Evolutionary conservation across 129 eudicot genomes (phyloP), one percentile per base, ranked within the genome.

Genomic region (Centella asiatica): DNA sequence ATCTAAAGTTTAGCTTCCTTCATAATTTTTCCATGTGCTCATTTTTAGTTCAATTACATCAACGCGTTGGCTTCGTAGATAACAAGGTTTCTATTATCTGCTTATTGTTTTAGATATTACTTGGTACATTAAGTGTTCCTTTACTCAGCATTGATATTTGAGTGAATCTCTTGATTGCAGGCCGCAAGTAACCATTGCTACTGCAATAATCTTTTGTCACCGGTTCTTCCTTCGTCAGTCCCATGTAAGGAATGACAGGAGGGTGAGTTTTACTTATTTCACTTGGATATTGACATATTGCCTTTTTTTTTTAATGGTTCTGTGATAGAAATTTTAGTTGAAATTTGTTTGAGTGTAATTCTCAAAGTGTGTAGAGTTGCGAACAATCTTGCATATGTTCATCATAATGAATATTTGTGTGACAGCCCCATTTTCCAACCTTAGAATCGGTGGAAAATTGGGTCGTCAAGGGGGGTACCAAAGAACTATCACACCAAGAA

Each of bases 101-200:
- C 23, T 54, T 20, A 6, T 54, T 36, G 8, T 29, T 31, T 9
- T 31, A n/a, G 44, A 31, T 57, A 19, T n/a, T 13, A 23, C 44
- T 23, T 32, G 0, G 19, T 32, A 6, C 47, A 9, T 57, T 57
- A 8, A 39, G 36, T 57, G 44, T 32, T n/a, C 18, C 42, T 57
- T 42, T 17, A 12, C 47, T 11, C n/a, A 42, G 17, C 19, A 42
- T 40, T 34, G 63, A 33, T 58, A 33, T 58, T 18, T 34, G 44
- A n/a, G 19, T 34, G 63, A 58, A 34, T 58, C 8, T 58, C 27
- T 29, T 58, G 63, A 58, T 45, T 78, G 76, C 83, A 78, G 83
- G 66, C 83, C 83, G 28, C 83, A 78, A 55, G 83, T 78, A 32
- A 78, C 83, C 44, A 78, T 78, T 53, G 83, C 83, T 24, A 78